A percentile compares a stretch with the other conserved stretches of the same genome.
Evolutionary conservation across 495 filamentous ascomycete genomes (phyloP).

Genomic region (Penicillium cosmopolitanum): DNA sequence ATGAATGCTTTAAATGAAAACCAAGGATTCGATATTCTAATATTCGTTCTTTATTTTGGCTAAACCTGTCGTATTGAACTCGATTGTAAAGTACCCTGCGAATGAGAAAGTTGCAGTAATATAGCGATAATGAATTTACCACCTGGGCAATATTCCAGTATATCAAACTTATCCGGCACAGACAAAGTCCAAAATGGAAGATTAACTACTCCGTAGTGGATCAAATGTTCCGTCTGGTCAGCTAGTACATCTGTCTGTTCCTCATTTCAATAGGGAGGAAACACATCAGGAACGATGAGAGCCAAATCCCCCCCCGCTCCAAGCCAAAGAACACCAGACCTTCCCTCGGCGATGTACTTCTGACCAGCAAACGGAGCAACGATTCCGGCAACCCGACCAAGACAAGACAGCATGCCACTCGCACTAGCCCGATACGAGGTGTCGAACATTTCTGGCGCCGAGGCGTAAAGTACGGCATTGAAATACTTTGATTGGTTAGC

Average conservation of each 20-base stretch:
- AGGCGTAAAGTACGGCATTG: constrained; percentile 12
- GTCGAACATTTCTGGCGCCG: constrained; percentile 18
- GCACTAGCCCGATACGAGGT: constrained; percentile 17
- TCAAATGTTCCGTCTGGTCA: neutral
- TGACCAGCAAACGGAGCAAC: constrained; percentile 18
- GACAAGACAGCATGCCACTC: constrained; percentile 19
- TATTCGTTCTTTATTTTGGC: too few relatives aligned
- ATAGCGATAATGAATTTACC: neutral
- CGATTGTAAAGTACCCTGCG: too few relatives aligned
- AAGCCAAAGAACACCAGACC: constrained; percentile 15
- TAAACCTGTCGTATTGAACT: too few relatives aligned
- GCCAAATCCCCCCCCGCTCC: constrained; percentile 18
- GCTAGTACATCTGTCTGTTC: constrained; percentile 16
- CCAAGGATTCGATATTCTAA: neutral
- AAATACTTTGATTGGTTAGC: constrained; percentile 8
- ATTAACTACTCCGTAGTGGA: neutral
- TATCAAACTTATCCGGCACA: neutral
- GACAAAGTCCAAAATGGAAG: too few relatives aligned
- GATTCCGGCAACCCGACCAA: constrained; percentile 16
- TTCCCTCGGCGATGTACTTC: constrained; percentile 12
- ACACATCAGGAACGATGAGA: constrained; percentile 15
- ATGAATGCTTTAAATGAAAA: neutral
- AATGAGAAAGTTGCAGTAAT: neutral
- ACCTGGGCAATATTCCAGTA: neutral
- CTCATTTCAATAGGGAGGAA: constrained; percentile 18